Conservation (phyloP, 176 grass and related monocot species). For the Phragmites australis region DNA sequence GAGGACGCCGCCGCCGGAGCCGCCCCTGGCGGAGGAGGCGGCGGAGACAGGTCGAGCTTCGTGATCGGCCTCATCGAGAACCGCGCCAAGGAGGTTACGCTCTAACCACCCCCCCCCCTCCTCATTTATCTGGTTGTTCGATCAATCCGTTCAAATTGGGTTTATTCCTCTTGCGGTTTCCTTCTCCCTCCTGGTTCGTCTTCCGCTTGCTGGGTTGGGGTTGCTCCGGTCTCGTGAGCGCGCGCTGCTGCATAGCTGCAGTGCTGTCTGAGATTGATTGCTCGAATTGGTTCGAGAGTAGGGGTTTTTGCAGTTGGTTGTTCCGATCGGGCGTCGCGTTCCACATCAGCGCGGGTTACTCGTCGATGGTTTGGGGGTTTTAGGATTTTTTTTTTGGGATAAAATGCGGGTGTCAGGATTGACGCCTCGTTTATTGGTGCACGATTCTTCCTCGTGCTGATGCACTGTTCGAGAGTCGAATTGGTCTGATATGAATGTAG, state of each 20-base stretch:
- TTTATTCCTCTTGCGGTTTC: neutral
- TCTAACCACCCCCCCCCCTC: constrained; percentile 14
- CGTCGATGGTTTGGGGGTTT: constrained; percentile 13
- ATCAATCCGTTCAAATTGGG: constrained; percentile 1
- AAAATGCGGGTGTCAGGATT: constrained; percentile 16
- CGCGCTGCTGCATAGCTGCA: neutral
- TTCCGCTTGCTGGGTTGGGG: neutral
- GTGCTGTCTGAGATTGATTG: neutral
- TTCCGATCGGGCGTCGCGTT: neutral
- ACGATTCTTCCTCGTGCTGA: neutral
- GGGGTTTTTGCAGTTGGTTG: neutral
- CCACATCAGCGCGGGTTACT: neutral
- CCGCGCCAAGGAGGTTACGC: constrained; percentile 75
- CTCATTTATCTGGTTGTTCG: neutral
- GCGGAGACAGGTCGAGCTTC: constrained; percentile 70
- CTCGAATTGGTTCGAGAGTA: neutral
- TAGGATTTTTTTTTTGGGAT: neutral
- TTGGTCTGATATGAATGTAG: neutral
- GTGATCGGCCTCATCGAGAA: constrained; percentile 88
- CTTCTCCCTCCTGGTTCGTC: neutral
- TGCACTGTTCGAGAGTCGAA: constrained; percentile 5
- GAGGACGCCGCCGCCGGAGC: constrained; percentile 25
- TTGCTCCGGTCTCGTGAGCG: neutral
- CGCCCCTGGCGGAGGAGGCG: constrained; percentile 33
- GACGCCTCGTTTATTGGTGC: neutral